A percentile compares a stretch with the other conserved stretches of the same genome.
phyloP scores from a whole-genome alignment of 768 basidiomycete genomes.

The Naganishia onofrii region DNA sequence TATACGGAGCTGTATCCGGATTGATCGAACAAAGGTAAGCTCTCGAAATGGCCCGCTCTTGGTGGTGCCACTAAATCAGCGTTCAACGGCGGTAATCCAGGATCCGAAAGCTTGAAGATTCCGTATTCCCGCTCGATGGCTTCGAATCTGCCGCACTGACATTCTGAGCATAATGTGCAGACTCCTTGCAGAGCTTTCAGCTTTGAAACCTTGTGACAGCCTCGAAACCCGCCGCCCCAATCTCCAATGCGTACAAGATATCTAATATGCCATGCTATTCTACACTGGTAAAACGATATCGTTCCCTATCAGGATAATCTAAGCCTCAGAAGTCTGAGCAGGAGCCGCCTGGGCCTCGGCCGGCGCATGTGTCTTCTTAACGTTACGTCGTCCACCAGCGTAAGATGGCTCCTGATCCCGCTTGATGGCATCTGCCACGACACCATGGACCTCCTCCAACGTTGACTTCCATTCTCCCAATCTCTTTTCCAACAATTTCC shows the following conservation, averaged over 20 bases:
- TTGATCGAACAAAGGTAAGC: constrained; percentile 16
- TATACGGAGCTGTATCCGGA: background rate
- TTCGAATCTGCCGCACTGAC: background rate
- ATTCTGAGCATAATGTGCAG: background rate
- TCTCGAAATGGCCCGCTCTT: background rate
- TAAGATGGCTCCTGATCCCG: constrained; percentile 13
- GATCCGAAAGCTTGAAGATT: constrained; percentile 16
- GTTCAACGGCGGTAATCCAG: background rate
- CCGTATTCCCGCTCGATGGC: constrained; percentile 19
- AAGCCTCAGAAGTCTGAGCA: constrained; percentile 15
- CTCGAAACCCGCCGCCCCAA: background rate
- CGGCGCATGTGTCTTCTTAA: background rate
- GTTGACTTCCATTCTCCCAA: constrained; percentile 48
- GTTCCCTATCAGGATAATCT: background rate
- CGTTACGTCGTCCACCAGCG: constrained; percentile 10
- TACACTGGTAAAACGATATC: background rate
- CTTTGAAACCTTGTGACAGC: background rate
- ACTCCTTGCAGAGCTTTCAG: background rate
- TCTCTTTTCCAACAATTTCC: constrained; percentile 45
- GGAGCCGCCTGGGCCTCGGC: background rate
- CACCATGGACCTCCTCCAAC: constrained; percentile 42
- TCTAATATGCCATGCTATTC: constrained; percentile 13
- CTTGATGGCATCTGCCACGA: constrained; percentile 43
- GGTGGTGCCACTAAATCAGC: background rate
- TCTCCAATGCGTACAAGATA: constrained; percentile 7